Evolutionary conservation across 2,329 filamentous ascomycete species (phyloP).

Genomic region (Colletotrichum karsti): DNA sequence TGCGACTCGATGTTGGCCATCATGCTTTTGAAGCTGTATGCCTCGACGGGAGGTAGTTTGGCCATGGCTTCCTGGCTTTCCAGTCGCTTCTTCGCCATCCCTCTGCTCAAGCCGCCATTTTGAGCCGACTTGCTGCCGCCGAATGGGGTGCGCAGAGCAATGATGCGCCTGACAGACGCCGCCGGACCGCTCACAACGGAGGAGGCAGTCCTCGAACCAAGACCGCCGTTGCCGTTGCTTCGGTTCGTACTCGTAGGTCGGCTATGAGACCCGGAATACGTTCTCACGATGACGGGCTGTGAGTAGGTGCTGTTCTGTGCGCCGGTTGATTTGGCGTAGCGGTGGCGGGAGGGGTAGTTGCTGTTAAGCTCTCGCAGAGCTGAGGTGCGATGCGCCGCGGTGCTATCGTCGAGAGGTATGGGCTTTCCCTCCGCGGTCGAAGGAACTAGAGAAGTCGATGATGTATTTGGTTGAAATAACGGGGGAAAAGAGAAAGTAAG

Average conservation of each 20-base stretch:
- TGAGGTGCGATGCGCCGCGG: slow-evolving; percentile 64
- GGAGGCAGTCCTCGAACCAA: slow-evolving; percentile 1
- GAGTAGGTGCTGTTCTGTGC: slow-evolving; percentile 68
- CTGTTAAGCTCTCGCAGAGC: slow-evolving; percentile 68
- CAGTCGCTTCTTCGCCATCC: slow-evolving; percentile 47
- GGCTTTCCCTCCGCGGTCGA: slow-evolving; percentile 65
- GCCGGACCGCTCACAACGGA: slow-evolving; percentile 27
- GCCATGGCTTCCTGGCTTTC: slow-evolving; percentile 40
- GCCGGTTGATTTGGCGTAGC: slow-evolving; percentile 64
- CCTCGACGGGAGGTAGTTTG: slow-evolving; percentile 68
- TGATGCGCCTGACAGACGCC: slow-evolving; percentile 32
- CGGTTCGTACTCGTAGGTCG: slow-evolving; percentile 41
- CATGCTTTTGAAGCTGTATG: slow-evolving; percentile 72
- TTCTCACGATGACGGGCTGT: slow-evolving; percentile 72
- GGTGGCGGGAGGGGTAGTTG: slow-evolving; percentile 64
- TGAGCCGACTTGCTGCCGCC: slow-evolving; percentile 41
- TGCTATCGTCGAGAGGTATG: slow-evolving; percentile 65
- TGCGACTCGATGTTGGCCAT: slow-evolving; percentile 63
- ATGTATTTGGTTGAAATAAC: slow-evolving; percentile 56
- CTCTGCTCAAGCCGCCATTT: slow-evolving; percentile 50
- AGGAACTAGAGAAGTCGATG: slow-evolving; percentile 61
- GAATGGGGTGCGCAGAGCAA: slow-evolving; percentile 36
- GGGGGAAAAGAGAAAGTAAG: slow-evolving; percentile 59
- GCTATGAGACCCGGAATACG: slow-evolving; percentile 61
- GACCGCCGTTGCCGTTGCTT: slow-evolving; percentile 11